Percentiles rank a stretch among this genome's conserved stretches.
These are phyloP conservation scores for Teratosphaeriaceae sp. DNA, from an alignment of 2,329 filamentous ascomycete genomes.

Conservation along the genomic window DNA sequence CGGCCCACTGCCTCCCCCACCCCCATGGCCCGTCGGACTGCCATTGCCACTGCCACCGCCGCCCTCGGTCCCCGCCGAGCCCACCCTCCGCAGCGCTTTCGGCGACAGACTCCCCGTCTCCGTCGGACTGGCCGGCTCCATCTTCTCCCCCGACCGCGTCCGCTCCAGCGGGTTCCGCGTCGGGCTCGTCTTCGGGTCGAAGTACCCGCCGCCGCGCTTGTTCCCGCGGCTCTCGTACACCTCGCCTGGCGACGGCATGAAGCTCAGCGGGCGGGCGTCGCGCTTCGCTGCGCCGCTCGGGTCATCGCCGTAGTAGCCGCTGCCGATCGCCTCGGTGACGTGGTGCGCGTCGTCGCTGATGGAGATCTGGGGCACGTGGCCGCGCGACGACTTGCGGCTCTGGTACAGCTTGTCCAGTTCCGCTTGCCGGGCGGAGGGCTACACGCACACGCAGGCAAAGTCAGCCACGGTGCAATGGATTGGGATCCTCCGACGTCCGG, in stretches of 20 bases:
- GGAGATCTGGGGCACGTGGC: slow-evolving; percentile 55
- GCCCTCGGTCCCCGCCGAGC: slow-evolving; percentile 30
- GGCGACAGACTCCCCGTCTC: slow-evolving; percentile 13
- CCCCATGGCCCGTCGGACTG: too few relatives aligned
- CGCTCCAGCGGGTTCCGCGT: slow-evolving; percentile 22
- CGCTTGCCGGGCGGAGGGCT: slow-evolving; percentile 36
- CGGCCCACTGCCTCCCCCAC: slow-evolving; percentile 21
- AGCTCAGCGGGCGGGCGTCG: slow-evolving; percentile 66
- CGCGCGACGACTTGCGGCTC: slow-evolving; percentile 28
- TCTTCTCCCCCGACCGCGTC: slow-evolving; percentile 21
- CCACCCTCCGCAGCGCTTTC: slow-evolving; percentile 22
- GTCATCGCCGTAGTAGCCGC: slow-evolving; percentile 66
- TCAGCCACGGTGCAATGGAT: background rate
- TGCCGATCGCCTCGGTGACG: slow-evolving; percentile 89
- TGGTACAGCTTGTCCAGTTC: slow-evolving; percentile 37
- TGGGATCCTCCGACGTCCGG: too few relatives aligned
- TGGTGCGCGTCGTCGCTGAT: slow-evolving; percentile 89
- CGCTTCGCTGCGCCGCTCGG: slow-evolving; percentile 32
- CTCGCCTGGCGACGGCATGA: slow-evolving; percentile 55
- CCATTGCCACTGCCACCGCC: slow-evolving; percentile 7
- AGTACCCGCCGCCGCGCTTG: slow-evolving; percentile 23
- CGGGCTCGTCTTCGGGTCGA: slow-evolving; percentile 17
- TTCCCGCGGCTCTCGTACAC: slow-evolving; percentile 31
- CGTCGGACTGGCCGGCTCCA: slow-evolving; percentile 15
- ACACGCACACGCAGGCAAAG: slow-evolving; percentile 3